These are phyloP conservation scores for Pelagophyceae sp. DNA, from an alignment of 352 stramenopile species.

Conservation along the genomic window DNA sequence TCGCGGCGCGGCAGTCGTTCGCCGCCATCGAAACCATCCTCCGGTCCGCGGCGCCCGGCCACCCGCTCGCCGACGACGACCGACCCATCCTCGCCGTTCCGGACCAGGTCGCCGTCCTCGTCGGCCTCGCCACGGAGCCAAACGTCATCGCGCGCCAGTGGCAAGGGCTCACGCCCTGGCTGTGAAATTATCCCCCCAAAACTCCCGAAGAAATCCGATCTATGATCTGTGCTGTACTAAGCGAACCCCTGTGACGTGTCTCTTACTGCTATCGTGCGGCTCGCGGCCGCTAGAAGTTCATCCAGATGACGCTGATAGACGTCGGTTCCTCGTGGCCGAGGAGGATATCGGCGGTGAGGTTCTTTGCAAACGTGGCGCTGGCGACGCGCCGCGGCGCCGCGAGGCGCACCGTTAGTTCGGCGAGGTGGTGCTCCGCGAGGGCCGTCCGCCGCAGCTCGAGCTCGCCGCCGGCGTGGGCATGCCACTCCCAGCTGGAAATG, in stretches of 20 bases:
- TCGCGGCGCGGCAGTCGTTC: background rate
- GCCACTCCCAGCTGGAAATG: background rate
- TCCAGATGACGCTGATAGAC: background rate
- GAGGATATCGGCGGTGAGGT: background rate
- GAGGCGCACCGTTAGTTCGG: background rate
- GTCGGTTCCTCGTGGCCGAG: background rate
- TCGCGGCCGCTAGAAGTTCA: background rate
- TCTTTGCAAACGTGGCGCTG: background rate
- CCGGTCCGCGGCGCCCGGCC: background rate
- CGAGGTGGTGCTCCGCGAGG: background rate
- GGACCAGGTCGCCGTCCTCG: constrained; percentile 62
- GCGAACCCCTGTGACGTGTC: too few species aligned
- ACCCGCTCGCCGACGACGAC: background rate
- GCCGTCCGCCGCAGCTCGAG: background rate
- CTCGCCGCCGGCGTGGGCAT: too few species aligned
- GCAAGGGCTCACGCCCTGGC: constrained; percentile 31
- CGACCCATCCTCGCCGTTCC: background rate
- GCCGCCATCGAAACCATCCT: background rate
- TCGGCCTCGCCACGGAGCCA: constrained; percentile 63
- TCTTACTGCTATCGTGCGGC: too few species aligned
- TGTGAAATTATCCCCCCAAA: too few species aligned
- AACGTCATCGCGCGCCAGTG: constrained; percentile 53
- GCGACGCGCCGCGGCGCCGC: background rate
- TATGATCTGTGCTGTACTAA: too few species aligned
- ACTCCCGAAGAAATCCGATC: too few species aligned